Percentiles rank a stretch among this genome's conserved stretches.
Evolutionary conservation across 1,284 basidiomycete genomes (phyloP).

Genomic region (Cutaneotrichosporon sp.): DNA sequence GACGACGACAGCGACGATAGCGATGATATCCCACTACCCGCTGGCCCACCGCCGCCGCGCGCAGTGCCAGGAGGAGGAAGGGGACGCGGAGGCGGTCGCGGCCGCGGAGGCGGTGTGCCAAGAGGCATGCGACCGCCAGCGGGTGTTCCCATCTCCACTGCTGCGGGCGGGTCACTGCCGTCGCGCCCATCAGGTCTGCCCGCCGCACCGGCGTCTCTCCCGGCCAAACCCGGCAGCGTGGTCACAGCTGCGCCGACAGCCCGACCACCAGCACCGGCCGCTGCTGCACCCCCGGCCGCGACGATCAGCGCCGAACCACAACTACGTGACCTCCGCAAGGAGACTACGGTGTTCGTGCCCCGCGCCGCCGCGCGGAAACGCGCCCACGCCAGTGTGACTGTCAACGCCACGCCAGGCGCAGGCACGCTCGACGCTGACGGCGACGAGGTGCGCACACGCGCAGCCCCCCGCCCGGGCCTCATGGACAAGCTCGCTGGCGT

Average conservation of each 20-base stretch:
- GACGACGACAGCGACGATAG: constrained; percentile 41
- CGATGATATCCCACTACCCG: constrained; percentile 50
- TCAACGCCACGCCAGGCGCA: constrained; percentile 41
- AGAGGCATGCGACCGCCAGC: not conserved
- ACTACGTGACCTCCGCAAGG: constrained; percentile 83
- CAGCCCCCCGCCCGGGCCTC: constrained; percentile 26
- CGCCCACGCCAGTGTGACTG: constrained; percentile 11
- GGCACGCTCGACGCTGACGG: constrained; percentile 39
- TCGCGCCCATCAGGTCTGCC: not conserved
- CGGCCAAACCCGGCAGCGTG: not conserved
- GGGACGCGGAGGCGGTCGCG: too few relatives aligned
- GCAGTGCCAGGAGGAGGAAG: not conserved
- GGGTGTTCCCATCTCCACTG: not conserved
- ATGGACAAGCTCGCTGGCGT: constrained; percentile 44
- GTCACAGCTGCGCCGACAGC: not conserved
- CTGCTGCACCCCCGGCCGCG: constrained; percentile 48
- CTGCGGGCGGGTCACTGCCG: not conserved
- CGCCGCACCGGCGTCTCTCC: constrained; percentile 5
- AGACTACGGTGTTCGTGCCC: constrained; percentile 83
- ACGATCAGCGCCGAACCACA: constrained; percentile 75
- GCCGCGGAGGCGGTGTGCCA: not conserved
- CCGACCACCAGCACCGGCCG: constrained; percentile 19
- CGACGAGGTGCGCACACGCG: constrained; percentile 23
- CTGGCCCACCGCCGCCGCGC: constrained; percentile 47
- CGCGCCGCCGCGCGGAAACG: constrained; percentile 41